Percentiles rank a stretch among this genome's conserved stretches.
Conservation (phyloP, 352 stramenopile genomes). For the Pythium sp. region DNA sequence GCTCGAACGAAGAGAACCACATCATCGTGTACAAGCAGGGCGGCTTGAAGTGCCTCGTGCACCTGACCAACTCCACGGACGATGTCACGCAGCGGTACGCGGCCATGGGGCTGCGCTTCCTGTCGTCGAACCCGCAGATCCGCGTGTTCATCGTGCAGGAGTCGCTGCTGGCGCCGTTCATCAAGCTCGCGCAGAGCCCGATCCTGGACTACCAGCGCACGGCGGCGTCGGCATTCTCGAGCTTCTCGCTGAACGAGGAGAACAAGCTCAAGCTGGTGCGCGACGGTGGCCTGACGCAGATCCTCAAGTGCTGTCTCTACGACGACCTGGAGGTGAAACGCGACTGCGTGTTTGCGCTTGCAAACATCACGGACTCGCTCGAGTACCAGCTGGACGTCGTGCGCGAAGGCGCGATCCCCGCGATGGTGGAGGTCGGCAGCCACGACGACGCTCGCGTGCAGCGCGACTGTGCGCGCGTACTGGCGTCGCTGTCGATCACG, state of each 20-base stretch:
- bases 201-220: conserved; percentile 92
- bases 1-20: conserved; percentile 95
- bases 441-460: conserved; percentile 91
- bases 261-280: conserved; percentile 94
- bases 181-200: conserved; percentile 88
- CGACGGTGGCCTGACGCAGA: conserved; percentile 86
- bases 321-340: conserved; percentile 90
- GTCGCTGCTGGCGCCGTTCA: conserved; percentile 87
- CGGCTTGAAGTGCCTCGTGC: conserved; percentile 87
- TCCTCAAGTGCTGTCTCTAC: conserved; percentile 89
- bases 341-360: conserved; percentile 93
- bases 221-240: conserved; percentile 90
- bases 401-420: conserved; percentile 79
- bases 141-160: conserved; percentile 91
- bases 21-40: conserved; percentile 91
- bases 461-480: conserved; percentile 88
- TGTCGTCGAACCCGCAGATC: conserved; percentile 92
- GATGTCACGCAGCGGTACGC: conserved; percentile 94
- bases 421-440: conserved; percentile 66
- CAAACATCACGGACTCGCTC: conserved; percentile 90
- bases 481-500: conserved; percentile 90
- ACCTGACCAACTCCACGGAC: conserved; percentile 83
- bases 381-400: conserved; percentile 90
- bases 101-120: conserved; percentile 93
- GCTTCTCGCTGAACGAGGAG: conserved; percentile 90